Percentiles rank a stretch among this genome's conserved stretches.
These are phyloP conservation scores for Claviceps pazoutovae DNA, from an alignment of 2,329 filamentous ascomycete genomes.

Conservation along the genomic window DNA sequence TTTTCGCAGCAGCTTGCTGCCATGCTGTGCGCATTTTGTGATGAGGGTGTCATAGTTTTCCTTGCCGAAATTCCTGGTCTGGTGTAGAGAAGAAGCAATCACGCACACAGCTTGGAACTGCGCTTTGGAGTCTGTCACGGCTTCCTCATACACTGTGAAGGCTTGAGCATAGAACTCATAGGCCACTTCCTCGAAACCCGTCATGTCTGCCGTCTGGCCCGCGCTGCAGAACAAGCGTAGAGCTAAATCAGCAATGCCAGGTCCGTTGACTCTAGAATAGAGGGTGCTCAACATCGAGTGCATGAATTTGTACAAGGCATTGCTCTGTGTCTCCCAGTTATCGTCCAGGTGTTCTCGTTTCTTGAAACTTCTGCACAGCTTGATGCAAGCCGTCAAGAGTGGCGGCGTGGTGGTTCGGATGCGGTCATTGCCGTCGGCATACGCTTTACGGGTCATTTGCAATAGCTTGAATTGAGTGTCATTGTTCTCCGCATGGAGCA, in stretches of 20 bases:
- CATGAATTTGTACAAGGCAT: constrained; percentile 87
- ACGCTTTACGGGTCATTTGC: constrained; percentile 75
- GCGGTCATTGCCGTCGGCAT: constrained; percentile 81
- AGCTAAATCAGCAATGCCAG: constrained; percentile 72
- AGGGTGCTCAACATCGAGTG: constrained; percentile 76
- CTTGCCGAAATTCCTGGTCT: constrained; percentile 79
- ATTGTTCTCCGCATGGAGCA: constrained; percentile 72
- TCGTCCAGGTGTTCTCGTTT: constrained; percentile 68
- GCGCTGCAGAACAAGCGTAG: constrained; percentile 83
- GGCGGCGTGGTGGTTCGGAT: constrained; percentile 93
- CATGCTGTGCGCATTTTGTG: constrained; percentile 92
- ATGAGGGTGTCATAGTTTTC: constrained; percentile 99
- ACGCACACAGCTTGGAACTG: constrained; percentile 97
- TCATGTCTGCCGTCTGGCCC: constrained; percentile 84
- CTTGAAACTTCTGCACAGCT: constrained; percentile 80
- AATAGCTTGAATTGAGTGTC: constrained; percentile 90
- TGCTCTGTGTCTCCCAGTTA: constrained; percentile 50
- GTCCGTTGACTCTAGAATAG: constrained; percentile 67
- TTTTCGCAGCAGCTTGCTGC: constrained; percentile 92
- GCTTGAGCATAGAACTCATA: constrained; percentile 98
- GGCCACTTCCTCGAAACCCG: constrained; percentile 83
- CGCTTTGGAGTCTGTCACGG: constrained; percentile 85
- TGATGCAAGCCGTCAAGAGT: constrained; percentile 77
- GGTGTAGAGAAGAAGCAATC: constrained; percentile 77
- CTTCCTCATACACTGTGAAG: constrained; percentile 95